phyloP scores from a whole-genome alignment of 164 flowering plant genomes.

The Vitis rotundifolia region DNA sequence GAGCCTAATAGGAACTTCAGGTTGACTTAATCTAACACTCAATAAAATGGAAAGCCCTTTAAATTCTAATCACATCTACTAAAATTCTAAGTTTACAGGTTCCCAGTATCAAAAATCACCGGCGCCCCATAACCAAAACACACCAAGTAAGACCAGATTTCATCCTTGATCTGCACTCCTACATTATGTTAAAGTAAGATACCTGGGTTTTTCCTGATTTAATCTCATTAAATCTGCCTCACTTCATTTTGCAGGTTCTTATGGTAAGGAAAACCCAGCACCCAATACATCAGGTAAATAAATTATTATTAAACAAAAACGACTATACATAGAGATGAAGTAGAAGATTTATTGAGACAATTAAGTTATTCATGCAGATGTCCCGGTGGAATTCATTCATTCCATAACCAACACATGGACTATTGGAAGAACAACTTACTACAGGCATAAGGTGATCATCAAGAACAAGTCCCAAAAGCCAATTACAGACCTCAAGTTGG shows the following conservation, averaged over 20 bases:
- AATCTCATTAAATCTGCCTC: background rate
- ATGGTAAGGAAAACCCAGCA: conserved; percentile 5
- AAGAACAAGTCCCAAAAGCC: conserved; percentile 70
- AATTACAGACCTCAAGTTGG: conserved; percentile 52
- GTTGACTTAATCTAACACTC: background rate
- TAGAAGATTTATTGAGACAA: conserved; percentile 1
- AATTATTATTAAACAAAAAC: too few species aligned
- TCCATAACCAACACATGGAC: conserved; percentile 67
- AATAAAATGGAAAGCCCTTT: background rate
- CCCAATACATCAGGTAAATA: background rate
- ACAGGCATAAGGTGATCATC: conserved; percentile 68
- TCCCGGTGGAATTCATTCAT: conserved; percentile 64
- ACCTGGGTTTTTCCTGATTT: too few species aligned
- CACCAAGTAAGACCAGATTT: conserved; percentile 24
- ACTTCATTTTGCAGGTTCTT: conserved; percentile 7
- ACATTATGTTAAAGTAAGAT: too few species aligned
- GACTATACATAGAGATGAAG: too few species aligned
- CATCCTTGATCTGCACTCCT: background rate
- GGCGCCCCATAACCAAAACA: conserved; percentile 14
- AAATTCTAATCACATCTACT: background rate
- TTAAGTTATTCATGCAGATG: conserved; percentile 25
- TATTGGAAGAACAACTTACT: conserved; percentile 31
- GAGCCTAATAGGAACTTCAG: conserved; percentile 9
- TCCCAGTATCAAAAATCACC: conserved; percentile 12
- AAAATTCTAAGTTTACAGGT: conserved; percentile 3